A percentile compares a stretch with the other conserved stretches of the same genome.
phyloP scores from a whole-genome alignment of 345 rosid genomes.

The Geranium brycei region DNA sequence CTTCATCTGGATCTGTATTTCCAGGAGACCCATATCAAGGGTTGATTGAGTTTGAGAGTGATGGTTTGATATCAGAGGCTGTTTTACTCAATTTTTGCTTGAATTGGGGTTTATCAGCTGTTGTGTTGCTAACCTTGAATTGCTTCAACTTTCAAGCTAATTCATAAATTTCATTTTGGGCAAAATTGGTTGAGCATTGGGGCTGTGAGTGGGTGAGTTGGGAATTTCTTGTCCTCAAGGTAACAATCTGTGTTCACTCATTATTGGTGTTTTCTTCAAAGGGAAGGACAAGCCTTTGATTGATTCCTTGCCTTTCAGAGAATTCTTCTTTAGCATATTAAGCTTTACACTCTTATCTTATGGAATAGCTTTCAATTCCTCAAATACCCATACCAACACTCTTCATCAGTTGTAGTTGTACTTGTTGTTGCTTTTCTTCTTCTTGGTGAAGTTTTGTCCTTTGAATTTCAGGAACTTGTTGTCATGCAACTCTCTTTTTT shows the following conservation, averaged over 20 bases:
- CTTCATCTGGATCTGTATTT: too few species aligned
- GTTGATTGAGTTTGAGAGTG: too few species aligned
- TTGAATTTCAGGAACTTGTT: neutral
- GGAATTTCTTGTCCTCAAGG: too few species aligned
- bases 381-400: neutral
- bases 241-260: too few species aligned
- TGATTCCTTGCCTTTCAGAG: slow-evolving; percentile 30
- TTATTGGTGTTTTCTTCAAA: too few species aligned
- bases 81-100: too few species aligned
- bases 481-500: neutral
- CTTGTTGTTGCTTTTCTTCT: neutral
- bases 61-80: too few species aligned
- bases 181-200: slow-evolving; percentile 3
- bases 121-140: neutral
- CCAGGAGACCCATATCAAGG: too few species aligned
- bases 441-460: neutral
- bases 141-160: too few species aligned
- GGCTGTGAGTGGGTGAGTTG: too few species aligned
- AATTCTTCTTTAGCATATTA: slow-evolving; percentile 18
- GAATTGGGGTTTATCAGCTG: too few species aligned
- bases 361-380: slow-evolving; percentile 12
- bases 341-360: slow-evolving; percentile 18
- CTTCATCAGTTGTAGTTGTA: neutral
- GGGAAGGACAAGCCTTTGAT: slow-evolving; percentile 4
- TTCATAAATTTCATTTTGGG: too few species aligned